Conservation (phyloP, 306 rosid genomes). For the Cicer bijugum region DNA sequence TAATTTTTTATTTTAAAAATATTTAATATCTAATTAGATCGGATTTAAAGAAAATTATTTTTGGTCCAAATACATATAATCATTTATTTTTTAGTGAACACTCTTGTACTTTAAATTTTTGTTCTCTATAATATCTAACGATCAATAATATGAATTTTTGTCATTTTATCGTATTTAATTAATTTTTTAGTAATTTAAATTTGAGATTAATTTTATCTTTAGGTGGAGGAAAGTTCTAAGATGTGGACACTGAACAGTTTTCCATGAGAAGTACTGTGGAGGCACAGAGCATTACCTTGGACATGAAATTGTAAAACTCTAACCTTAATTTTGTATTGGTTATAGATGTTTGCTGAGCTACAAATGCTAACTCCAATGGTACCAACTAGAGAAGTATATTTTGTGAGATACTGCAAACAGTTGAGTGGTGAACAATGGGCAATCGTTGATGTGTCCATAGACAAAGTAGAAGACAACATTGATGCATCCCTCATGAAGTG, state of each 20-base stretch:
- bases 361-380: conserved; percentile 98
- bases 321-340: conserved; percentile 38
- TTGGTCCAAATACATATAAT: background rate
- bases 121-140: too few relatives aligned
- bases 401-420: conserved; percentile 82
- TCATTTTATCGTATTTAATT: too few relatives aligned
- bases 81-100: too few relatives aligned
- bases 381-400: conserved; percentile 88
- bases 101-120: too few relatives aligned
- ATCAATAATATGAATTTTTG: too few relatives aligned
- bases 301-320: background rate
- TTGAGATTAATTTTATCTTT: too few relatives aligned
- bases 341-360: conserved; percentile 94
- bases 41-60: background rate
- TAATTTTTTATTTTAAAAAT: background rate
- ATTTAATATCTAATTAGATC: background rate
- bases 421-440: conserved; percentile 86
- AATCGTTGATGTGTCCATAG: conserved; percentile 83
- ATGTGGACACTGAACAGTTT: conserved; percentile 8
- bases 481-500: conserved; percentile 85
- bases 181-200: too few relatives aligned
- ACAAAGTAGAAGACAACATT: conserved; percentile 85
- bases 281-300: background rate
- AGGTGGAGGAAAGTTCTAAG: background rate
- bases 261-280: conserved; percentile 6